phyloP scores from a whole-genome alignment of 257 asterid species.

The Craterostigma plantagineum region DNA sequence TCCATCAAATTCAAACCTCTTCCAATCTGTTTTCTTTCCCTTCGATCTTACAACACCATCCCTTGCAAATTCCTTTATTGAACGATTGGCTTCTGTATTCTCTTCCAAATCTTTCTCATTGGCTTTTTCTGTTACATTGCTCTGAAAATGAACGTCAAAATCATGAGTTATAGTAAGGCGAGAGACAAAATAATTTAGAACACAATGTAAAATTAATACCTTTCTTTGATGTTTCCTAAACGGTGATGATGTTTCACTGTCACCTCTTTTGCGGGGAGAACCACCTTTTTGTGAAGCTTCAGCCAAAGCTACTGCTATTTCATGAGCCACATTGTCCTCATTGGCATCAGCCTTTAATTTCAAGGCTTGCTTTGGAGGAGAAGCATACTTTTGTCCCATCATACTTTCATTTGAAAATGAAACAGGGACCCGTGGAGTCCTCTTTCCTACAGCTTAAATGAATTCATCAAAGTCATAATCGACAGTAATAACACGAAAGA shows the following conservation, averaged over 20 bases:
- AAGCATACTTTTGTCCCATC: conserved; percentile 28
- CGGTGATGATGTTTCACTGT: conserved; percentile 43
- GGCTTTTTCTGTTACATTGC: conserved; percentile 20
- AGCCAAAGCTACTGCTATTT: conserved; percentile 70
- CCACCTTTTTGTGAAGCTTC: conserved; percentile 82
- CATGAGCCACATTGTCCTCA: conserved; percentile 73
- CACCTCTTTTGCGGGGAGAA: conserved; percentile 70
- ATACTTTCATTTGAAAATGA: conserved; percentile 34
- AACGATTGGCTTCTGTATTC: conserved; percentile 62
- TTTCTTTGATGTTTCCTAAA: conserved; percentile 33
- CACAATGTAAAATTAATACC: conserved; percentile 20
- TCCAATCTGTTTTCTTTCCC: conserved; percentile 22
- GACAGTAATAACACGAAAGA: background rate
- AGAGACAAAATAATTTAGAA: background rate
- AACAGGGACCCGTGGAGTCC: conserved; percentile 89
- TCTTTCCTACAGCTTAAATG: conserved; percentile 49
- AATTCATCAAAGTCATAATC: too few relatives aligned
- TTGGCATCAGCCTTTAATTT: conserved; percentile 35
- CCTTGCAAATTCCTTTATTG: conserved; percentile 29
- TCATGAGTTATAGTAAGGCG: too few relatives aligned
- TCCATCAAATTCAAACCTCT: conserved; percentile 29
- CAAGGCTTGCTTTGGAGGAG: conserved; percentile 47
- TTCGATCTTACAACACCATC: conserved; percentile 17
- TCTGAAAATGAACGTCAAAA: conserved; percentile 14
- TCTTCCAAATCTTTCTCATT: conserved; percentile 57